These are phyloP conservation scores for Chlorella sp. DNA, from an alignment of 139 green algal species.

Conservation along the genomic window DNA sequence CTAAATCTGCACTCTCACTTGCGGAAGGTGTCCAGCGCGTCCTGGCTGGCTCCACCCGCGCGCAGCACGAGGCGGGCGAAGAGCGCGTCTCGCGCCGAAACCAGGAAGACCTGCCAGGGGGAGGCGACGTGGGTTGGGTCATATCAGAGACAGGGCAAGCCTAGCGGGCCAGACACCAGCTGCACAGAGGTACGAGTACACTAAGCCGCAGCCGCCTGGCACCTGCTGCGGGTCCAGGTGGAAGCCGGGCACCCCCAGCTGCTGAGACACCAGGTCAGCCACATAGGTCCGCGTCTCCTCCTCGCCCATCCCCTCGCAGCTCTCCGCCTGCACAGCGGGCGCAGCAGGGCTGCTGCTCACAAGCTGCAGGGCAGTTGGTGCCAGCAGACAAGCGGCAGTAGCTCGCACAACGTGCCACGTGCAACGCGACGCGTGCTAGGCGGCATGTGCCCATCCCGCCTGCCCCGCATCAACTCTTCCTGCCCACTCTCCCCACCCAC, in stretches of 20 bases:
- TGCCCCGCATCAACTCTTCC: not conserved
- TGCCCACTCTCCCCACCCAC: not conserved
- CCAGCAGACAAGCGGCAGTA: not conserved
- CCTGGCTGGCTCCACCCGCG: conserved; percentile 28
- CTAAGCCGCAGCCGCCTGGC: too few species aligned
- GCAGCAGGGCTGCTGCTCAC: too few species aligned
- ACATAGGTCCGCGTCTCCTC: conserved; percentile 64
- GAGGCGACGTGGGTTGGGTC: not conserved
- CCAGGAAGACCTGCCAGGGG: conserved; percentile 46
- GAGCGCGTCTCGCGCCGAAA: conserved; percentile 73
- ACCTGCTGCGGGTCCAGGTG: conserved; percentile 68
- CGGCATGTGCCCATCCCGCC: too few species aligned
- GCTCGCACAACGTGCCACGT: too few species aligned
- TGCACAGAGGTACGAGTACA: too few species aligned
- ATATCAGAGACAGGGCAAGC: not conserved
- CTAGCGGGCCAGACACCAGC: not conserved
- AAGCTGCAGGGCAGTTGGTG: not conserved
- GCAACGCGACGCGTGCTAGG: not conserved
- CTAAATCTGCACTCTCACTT: too few species aligned
- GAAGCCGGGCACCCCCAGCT: conserved; percentile 44
- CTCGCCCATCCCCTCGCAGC: conserved; percentile 55
- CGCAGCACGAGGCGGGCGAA: conserved; percentile 68
- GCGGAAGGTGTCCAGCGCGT: conserved; percentile 51
- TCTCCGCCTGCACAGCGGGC: conserved; percentile 25
- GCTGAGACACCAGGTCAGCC: conserved; percentile 46